A percentile compares a stretch with the other conserved stretches of the same genome.
Evolutionary conservation across 1,284 basidiomycete species (phyloP).

Genomic region (Marasmius tenuissimus): DNA sequence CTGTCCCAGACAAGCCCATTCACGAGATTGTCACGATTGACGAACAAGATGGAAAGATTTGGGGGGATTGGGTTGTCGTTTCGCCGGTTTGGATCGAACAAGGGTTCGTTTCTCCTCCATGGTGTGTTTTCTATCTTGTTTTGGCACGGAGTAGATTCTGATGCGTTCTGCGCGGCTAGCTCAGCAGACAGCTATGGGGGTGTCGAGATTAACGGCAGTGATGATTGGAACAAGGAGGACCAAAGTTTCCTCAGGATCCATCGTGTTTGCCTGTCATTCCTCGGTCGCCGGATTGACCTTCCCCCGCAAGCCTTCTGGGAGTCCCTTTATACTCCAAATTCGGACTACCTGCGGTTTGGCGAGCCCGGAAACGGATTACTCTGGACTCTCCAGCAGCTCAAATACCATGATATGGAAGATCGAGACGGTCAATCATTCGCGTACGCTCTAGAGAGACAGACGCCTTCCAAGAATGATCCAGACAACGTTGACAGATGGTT

Average conservation of each 20-base stretch:
- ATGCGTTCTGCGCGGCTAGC: neutral
- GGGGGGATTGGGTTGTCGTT: slow-evolving; percentile 15
- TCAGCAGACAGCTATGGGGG: slow-evolving; percentile 5
- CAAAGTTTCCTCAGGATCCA: slow-evolving; percentile 7
- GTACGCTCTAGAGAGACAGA: slow-evolving; percentile 8
- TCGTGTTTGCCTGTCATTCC: slow-evolving; percentile 13
- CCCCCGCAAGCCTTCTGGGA: slow-evolving; percentile 11
- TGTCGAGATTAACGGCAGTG: slow-evolving; percentile 10
- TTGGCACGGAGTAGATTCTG: neutral
- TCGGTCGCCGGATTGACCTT: slow-evolving; percentile 7
- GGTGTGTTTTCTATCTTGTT: neutral
- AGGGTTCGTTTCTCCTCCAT: slow-evolving; percentile 12
- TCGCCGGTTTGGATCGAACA: slow-evolving; percentile 6
- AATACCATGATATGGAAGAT: slow-evolving; percentile 13
- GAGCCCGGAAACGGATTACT: slow-evolving; percentile 4
- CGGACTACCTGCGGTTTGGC: slow-evolving; percentile 11
- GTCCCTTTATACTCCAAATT: slow-evolving; percentile 8
- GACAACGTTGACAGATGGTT: slow-evolving; percentile 9
- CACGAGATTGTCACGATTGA: slow-evolving; percentile 12
- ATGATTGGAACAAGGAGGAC: slow-evolving; percentile 4
- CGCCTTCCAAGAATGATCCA: slow-evolving; percentile 6
- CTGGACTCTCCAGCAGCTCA: slow-evolving; percentile 3
- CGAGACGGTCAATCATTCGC: slow-evolving; percentile 11
- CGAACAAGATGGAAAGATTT: slow-evolving; percentile 11
- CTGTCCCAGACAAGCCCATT: slow-evolving; percentile 11